A percentile compares a stretch with the other conserved stretches of the same genome.
Conservation (phyloP, 768 basidiomycete species). For the Pisolithus albus region DNA sequence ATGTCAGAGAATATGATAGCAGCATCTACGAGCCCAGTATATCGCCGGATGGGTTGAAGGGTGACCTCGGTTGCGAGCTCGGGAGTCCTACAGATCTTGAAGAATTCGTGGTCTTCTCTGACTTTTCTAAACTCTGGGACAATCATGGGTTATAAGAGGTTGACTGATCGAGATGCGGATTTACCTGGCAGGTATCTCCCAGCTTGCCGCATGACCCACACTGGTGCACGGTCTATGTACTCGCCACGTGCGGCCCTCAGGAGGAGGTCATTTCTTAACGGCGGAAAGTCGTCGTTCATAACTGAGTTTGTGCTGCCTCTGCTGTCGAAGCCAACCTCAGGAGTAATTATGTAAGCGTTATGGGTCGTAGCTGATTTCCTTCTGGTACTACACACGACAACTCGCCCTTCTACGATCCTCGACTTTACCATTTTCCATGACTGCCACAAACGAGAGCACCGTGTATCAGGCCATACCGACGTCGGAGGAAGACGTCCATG, state of each 20-base stretch:
- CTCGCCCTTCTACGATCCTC: too few species aligned
- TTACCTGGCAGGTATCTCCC: conserved; percentile 91
- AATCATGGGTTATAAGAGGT: not conserved
- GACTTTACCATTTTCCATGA: not conserved
- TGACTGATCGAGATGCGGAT: conserved; percentile 12
- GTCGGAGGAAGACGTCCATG: conserved; percentile 8
- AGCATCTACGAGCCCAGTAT: conserved; percentile 82
- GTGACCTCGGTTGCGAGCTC: conserved; percentile 83
- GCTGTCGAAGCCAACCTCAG: too few species aligned
- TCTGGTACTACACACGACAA: too few species aligned
- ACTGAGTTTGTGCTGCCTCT: too few species aligned
- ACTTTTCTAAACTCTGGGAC: conserved; percentile 79
- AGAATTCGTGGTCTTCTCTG: conserved; percentile 85
- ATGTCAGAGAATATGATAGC: conserved; percentile 99
- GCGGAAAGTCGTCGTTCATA: conserved; percentile 51
- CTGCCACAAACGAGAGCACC: conserved; percentile 6
- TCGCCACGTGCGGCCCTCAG: conserved; percentile 89
- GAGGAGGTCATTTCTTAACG: conserved; percentile 80
- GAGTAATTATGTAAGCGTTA: too few species aligned
- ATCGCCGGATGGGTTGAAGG: conserved; percentile 88
- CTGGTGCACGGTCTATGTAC: conserved; percentile 85
- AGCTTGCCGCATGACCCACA: conserved; percentile 98
- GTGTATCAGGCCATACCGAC: conserved; percentile 18
- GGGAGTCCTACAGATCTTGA: conserved; percentile 93
- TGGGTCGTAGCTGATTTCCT: too few species aligned